Evolutionary conservation across 2,329 filamentous ascomycete genomes (phyloP).

Genomic region (Scedosporium dehoogii): DNA sequence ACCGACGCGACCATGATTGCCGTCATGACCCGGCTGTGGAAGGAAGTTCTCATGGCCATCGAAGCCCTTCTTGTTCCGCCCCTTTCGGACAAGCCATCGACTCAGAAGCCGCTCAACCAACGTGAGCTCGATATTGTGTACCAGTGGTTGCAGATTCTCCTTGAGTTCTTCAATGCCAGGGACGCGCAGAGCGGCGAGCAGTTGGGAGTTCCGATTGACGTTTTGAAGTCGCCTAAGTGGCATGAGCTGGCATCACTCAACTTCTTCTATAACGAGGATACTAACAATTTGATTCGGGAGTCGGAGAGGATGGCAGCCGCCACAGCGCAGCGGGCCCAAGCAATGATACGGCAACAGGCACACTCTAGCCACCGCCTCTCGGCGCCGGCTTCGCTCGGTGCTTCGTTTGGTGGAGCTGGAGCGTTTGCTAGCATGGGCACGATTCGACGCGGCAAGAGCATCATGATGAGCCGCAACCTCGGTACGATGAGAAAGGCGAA

Average conservation of each 20-base stretch:
- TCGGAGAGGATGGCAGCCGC: conserved; percentile 92
- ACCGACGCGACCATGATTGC: conserved; percentile 95
- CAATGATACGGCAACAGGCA: conserved; percentile 46
- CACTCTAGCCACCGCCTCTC: conserved; percentile 55
- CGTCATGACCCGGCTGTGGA: conserved; percentile 97
- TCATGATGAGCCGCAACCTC: conserved; percentile 89
- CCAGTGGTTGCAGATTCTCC: conserved; percentile 82
- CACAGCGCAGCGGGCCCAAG: conserved; percentile 64
- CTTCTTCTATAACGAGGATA: conserved; percentile 96
- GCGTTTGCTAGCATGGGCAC: conserved; percentile 58
- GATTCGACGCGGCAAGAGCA: conserved; percentile 60
- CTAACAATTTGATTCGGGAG: conserved; percentile 84
- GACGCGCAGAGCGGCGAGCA: conserved; percentile 75
- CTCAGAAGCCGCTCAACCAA: conserved; percentile 71
- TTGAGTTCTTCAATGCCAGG: conserved; percentile 89
- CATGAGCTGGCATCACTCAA: conserved; percentile 93
- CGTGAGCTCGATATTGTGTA: conserved; percentile 93
- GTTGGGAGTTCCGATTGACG: conserved; percentile 79
- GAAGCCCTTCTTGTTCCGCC: conserved; percentile 86
- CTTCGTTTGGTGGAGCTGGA: conserved; percentile 23
- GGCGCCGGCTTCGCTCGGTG: conserved; percentile 44
- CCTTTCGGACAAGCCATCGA: conserved; percentile 85
- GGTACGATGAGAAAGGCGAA: conserved; percentile 95
- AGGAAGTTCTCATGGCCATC: conserved; percentile 87
- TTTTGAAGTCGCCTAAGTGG: conserved; percentile 95